Percentiles rank a stretch among this genome's conserved stretches.
phyloP scores from a whole-genome alignment of 2,329 filamentous ascomycete genomes.

The Xylariaceae sp. region DNA sequence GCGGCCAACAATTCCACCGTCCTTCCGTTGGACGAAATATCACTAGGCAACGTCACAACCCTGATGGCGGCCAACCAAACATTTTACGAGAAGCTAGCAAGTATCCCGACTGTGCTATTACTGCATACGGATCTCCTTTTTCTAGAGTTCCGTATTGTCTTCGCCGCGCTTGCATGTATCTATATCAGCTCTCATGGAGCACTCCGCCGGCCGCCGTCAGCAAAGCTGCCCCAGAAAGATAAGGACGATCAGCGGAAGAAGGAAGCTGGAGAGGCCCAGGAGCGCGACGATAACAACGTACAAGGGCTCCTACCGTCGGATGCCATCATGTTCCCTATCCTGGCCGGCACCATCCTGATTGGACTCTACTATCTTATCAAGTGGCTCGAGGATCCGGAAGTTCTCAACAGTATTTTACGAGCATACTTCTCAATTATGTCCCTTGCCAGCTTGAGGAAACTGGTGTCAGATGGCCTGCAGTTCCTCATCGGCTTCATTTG shows the following conservation, averaged over 20 bases:
- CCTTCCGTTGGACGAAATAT: conserved; percentile 24
- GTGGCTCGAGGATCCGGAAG: conserved; percentile 74
- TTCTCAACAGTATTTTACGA: conserved; percentile 78
- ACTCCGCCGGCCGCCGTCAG: conserved; percentile 76
- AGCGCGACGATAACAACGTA: conserved; percentile 50
- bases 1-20: conserved; percentile 25
- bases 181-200: conserved; percentile 83
- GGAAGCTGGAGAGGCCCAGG: conserved; percentile 52
- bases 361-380: conserved; percentile 85
- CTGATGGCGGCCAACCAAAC: conserved; percentile 23
- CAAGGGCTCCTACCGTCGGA: conserved; percentile 69
- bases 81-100: conserved; percentile 30
- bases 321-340: conserved; percentile 77
- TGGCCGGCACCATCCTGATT: conserved; percentile 67
- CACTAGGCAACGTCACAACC: conserved; percentile 22
- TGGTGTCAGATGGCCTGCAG: conserved; percentile 68
- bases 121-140: conserved; percentile 40
- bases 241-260: conserved; percentile 41
- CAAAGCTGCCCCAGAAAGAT: conserved; percentile 53
- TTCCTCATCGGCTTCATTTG: conserved; percentile 65
- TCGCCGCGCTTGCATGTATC: conserved; percentile 75
- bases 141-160: conserved; percentile 46
- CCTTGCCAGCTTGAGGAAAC: conserved; percentile 67
- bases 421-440: conserved; percentile 80
- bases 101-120: conserved; percentile 29